phyloP scores from a whole-genome alignment of 345 rosid species.

The Gossypium australe region DNA sequence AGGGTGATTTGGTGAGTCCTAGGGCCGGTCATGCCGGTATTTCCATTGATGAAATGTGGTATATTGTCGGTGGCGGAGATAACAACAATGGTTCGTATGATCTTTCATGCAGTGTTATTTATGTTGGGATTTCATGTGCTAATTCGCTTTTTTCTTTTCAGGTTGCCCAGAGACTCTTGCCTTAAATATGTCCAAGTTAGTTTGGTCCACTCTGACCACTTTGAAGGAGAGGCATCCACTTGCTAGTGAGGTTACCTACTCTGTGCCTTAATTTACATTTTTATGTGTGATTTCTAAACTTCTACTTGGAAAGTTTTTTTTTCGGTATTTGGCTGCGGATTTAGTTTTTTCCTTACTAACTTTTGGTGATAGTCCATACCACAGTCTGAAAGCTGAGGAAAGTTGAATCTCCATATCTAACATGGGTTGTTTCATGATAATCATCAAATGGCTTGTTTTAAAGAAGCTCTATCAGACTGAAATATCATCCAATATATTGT shows the following conservation, averaged over 20 bases:
- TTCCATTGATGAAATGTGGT: constrained; percentile 76
- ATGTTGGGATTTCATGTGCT: constrained; percentile 4
- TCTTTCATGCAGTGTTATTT: constrained; percentile 5
- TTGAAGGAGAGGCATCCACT: constrained; percentile 86
- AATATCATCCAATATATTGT: neutral
- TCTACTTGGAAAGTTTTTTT: neutral
- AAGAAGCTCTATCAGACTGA: neutral
- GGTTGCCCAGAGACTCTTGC: constrained; percentile 85
- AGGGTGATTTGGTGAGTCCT: constrained; percentile 39
- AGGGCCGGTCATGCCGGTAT: constrained; percentile 95
- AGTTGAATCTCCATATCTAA: neutral
- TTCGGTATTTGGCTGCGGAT: neutral
- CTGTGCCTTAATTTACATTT: neutral
- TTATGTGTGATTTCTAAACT: neutral
- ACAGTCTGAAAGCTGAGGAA: neutral
- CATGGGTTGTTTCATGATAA: neutral
- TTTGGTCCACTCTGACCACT: constrained; percentile 61
- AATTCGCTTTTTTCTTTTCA: constrained; percentile 18
- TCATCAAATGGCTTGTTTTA: neutral
- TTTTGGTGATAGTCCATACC: constrained; percentile 2
- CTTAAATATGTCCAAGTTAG: constrained; percentile 81
- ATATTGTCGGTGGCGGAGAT: constrained; percentile 96
- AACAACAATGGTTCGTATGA: constrained; percentile 64
- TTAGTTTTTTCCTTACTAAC: neutral
- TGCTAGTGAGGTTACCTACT: constrained; percentile 80